Evolutionary conservation across 371 early-diverging fungal species (phyloP).

Genomic region (Sporodiniella umbellata): DNA sequence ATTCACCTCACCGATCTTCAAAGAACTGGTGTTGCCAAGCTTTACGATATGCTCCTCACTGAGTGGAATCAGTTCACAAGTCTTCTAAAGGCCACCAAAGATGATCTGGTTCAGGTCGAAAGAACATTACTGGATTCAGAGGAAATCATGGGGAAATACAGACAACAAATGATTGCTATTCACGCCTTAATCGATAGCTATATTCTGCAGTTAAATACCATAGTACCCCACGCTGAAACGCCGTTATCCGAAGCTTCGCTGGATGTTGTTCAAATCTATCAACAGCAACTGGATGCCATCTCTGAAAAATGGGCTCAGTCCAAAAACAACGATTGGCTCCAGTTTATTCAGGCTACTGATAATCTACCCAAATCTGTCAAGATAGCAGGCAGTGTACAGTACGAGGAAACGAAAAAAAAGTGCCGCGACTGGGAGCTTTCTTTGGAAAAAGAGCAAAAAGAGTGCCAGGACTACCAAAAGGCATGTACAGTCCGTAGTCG

Average conservation of each 20-base stretch:
- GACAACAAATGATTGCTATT: slow-evolving; percentile 13
- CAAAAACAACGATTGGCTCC: slow-evolving; percentile 23
- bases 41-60: slow-evolving; percentile 29
- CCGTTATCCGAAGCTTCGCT: no score
- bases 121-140: slow-evolving; percentile 29
- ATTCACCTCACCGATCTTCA: slow-evolving; percentile 43
- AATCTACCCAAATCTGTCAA: slow-evolving; percentile 17
- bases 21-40: slow-evolving; percentile 24
- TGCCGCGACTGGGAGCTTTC: slow-evolving; percentile 1
- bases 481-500: slow-evolving; percentile 24
- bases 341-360: slow-evolving; percentile 12
- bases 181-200: no score
- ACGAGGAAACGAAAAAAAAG: slow-evolving; percentile 2
- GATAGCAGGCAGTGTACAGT: slow-evolving; percentile 4
- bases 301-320: slow-evolving; percentile 8
- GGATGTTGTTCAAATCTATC: no score
- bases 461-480: slow-evolving; percentile 25
- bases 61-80: slow-evolving; percentile 41
- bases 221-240: no score
- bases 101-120: slow-evolving; percentile 32
- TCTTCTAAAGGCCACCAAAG: slow-evolving; percentile 31
- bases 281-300: slow-evolving; percentile 3
- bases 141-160: slow-evolving; percentile 23
- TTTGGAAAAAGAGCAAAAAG: slow-evolving; percentile 14
- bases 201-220: no score